Percentiles rank a stretch among this genome's conserved stretches.
Evolutionary conservation across 2,329 filamentous ascomycete genomes (phyloP).

Genomic region (Podosphaera fusca): DNA sequence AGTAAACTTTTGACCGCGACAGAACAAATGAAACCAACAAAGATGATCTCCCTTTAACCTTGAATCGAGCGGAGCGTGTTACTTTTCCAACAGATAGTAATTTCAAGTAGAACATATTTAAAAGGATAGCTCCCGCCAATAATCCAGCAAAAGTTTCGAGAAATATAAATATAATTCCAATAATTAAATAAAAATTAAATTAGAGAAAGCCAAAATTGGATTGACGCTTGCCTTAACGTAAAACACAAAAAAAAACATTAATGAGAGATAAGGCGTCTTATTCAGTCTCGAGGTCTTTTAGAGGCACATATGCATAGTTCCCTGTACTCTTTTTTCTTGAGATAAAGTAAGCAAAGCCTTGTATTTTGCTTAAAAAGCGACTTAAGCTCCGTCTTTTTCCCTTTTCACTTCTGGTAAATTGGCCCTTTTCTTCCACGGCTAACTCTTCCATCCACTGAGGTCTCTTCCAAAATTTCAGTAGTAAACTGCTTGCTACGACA

Average conservation of each 20-base stretch:
- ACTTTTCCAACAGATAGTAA: too few relatives aligned
- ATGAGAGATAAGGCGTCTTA: background rate
- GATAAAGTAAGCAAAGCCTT: conserved; percentile 20
- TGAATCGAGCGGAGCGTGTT: too few relatives aligned
- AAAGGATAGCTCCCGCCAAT: too few relatives aligned
- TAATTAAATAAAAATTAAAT: background rate
- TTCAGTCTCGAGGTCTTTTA: conserved; percentile 19
- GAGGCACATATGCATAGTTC: conserved; percentile 35
- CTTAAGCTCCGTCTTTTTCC: conserved; percentile 16
- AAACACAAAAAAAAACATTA: background rate
- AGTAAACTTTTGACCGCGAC: too few relatives aligned
- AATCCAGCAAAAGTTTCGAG: too few relatives aligned
- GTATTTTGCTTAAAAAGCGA: conserved; percentile 21
- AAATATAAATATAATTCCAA: background rate
- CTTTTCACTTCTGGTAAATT: conserved; percentile 9
- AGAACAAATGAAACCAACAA: too few relatives aligned
- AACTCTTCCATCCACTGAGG: conserved; percentile 70
- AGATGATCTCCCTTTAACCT: too few relatives aligned
- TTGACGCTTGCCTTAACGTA: too few relatives aligned
- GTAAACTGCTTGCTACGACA: conserved; percentile 62
- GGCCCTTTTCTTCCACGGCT: conserved; percentile 35
- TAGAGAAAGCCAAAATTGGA: background rate
- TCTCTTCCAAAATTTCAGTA: conserved; percentile 68
- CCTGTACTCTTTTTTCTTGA: conserved; percentile 19
- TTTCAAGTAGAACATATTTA: too few relatives aligned